Base-by-base conservation (phyloP, 257 asterid genomes). In the Lycium ferocissimum region DNA sequence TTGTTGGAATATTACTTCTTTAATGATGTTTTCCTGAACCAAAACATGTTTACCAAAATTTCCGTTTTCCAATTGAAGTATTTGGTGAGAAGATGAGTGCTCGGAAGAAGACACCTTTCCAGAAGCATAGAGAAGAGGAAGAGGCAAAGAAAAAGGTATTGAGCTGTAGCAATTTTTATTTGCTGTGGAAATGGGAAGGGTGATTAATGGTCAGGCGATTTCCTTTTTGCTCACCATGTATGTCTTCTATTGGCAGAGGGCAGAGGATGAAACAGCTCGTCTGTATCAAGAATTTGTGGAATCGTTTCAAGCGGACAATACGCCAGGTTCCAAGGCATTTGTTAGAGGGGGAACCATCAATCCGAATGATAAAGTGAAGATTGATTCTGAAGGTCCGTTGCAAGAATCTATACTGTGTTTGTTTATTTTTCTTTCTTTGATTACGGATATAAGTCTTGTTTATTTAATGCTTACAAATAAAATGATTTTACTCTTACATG, bases 101-200 rank as follows among this genome's bases (percentile, higher is more conserved):
- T 51, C 92, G 95, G 90, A 95, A 92, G 93, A 94, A 93, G 92
- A 94, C 97, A 45, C 98, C 99, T 6, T 95, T 95, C 87, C 99
- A 95, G 92, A 95, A 94, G 93, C 99, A 95, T 73, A 91, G 99
- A 85, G 99, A 95, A 89, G 99, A 93, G 87, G 98, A 95, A 87
- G 99, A 94, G 88, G 97, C 97, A 5, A 94, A 91, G 95, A 95
- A 94, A 89, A 95, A 95, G 91, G 97, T 89, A 86, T 26, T 61
- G 5, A 12, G 13, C 57, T 75, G 13, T 33, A 7, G 65, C 70
- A 57, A 59, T 4, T 81, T 61, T 53, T 2, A 49, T 85, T 85
- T 53, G 10, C 17, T 17, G 43, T 66, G 71, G 73, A 43, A 82
- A 57, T 80, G 37, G 54, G 11, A 20, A 3, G 7, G 76, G 38